These are phyloP conservation scores for Aplosporella prunicola DNA, from an alignment of 2,329 filamentous ascomycete species.

Conservation along the genomic window DNA sequence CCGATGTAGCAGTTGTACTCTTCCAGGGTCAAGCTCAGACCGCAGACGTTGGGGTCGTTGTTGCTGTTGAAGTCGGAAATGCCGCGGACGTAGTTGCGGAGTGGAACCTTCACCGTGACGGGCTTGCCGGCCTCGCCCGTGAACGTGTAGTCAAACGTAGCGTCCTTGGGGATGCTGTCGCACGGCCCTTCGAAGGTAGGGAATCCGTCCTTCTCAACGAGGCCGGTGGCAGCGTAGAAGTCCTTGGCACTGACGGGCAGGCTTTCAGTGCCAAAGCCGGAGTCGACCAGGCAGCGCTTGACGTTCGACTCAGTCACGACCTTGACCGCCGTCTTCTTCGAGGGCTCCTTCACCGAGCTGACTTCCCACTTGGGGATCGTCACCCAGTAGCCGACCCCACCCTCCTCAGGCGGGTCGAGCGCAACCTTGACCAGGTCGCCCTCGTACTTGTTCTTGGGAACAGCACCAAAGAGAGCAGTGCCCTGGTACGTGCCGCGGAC, in stretches of 20 bases:
- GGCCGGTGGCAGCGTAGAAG: conserved; percentile 18
- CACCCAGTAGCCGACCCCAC: conserved; percentile 2
- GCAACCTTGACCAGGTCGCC: conserved; percentile 23
- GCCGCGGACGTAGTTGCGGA: conserved; percentile 5
- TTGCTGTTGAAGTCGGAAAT: conserved; percentile 2
- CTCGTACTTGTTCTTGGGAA: conserved; percentile 25
- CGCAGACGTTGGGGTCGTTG: conserved; percentile 3
- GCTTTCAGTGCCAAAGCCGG: conserved; percentile 20
- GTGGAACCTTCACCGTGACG: conserved; percentile 3
- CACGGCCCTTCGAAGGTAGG: conserved; percentile 1
- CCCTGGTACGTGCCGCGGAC: conserved; percentile 20
- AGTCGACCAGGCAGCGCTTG: conserved; percentile 25
- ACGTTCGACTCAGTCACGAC: neutral
- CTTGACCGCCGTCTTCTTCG: too few relatives aligned
- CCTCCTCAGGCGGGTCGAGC: conserved; percentile 12
- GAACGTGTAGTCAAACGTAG: conserved; percentile 7
- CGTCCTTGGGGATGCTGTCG: neutral
- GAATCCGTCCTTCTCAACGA: neutral
- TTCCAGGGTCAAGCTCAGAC: conserved; percentile 17
- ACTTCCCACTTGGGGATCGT: neutral
- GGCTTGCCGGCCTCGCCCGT: conserved; percentile 10
- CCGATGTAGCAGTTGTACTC: conserved; percentile 21
- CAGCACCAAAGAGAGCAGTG: conserved; percentile 25
- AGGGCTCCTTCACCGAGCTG: neutral
- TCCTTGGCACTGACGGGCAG: conserved; percentile 15